Conservation (phyloP, 2,329 filamentous ascomycete species). For the Dactylonectria estremocensis region DNA sequence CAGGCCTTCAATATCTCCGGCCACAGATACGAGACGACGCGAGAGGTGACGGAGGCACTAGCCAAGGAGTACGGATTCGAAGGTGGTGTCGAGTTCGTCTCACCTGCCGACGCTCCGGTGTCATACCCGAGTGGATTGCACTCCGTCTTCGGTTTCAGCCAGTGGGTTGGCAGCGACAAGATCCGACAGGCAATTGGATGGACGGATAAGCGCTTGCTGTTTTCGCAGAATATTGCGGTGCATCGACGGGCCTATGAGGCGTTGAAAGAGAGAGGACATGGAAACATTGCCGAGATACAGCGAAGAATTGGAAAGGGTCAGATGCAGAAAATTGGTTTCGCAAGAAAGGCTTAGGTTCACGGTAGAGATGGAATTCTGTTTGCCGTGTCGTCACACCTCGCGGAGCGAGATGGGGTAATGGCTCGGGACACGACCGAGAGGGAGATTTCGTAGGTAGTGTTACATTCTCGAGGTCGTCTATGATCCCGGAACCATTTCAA, state of each 20-base stretch:
- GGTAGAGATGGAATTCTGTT: background rate
- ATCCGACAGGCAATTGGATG: conserved; percentile 59
- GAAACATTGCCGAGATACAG: conserved; percentile 34
- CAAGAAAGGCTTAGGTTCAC: background rate
- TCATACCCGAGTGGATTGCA: conserved; percentile 41
- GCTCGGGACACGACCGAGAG: too few relatives aligned
- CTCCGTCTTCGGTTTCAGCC: conserved; percentile 54
- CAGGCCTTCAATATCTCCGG: conserved; percentile 64
- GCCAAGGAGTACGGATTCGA: conserved; percentile 58
- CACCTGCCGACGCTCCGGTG: conserved; percentile 31
- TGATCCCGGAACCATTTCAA: too few relatives aligned
- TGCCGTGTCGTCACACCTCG: background rate
- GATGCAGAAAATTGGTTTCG: background rate
- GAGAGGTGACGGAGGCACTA: conserved; percentile 56
- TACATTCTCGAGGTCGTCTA: too few relatives aligned
- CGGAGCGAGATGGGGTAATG: too few relatives aligned
- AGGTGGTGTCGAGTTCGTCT: conserved; percentile 49
- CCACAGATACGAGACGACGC: conserved; percentile 60
- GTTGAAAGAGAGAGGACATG: conserved; percentile 26
- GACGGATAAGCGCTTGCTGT: conserved; percentile 55
- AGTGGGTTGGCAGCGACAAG: conserved; percentile 62
- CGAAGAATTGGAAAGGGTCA: conserved; percentile 22
- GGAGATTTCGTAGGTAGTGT: too few relatives aligned
- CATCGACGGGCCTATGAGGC: conserved; percentile 59
- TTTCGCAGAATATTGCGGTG: conserved; percentile 54